phyloP scores from a whole-genome alignment of 2,329 filamentous ascomycete genomes.

The Stagonosporopsis cucurbitacearum region DNA sequence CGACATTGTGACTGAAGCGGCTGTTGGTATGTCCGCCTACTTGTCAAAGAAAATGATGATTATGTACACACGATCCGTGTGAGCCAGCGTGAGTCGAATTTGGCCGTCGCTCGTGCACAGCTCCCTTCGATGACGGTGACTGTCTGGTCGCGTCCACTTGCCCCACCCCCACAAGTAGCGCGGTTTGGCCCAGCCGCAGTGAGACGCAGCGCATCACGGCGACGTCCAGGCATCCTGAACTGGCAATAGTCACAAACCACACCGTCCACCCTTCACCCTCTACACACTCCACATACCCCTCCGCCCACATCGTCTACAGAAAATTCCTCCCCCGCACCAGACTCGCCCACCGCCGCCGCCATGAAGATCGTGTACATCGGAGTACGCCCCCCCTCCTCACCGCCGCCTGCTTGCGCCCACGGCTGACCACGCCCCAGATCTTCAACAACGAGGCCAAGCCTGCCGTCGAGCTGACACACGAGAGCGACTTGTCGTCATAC shows the following conservation, averaged over 20 bases:
- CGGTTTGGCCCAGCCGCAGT: conserved; percentile 22
- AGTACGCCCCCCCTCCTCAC: conserved; percentile 60
- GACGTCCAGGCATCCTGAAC: conserved; percentile 7
- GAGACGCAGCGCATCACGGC: conserved; percentile 9
- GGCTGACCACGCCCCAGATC: conserved; percentile 63
- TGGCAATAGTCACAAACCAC: neutral
- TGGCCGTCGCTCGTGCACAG: conserved; percentile 10
- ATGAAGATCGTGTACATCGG: conserved; percentile 93
- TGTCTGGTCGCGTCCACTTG: conserved; percentile 26
- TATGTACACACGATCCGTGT: neutral
- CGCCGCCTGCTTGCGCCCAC: conserved; percentile 17
- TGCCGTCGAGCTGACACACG: conserved; percentile 75
- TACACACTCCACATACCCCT: neutral
- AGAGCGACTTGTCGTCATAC: conserved; percentile 79
- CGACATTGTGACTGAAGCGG: conserved; percentile 40
- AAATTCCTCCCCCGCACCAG: neutral
- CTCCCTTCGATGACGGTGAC: conserved; percentile 26
- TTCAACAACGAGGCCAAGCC: conserved; percentile 80
- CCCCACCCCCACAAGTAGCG: conserved; percentile 33
- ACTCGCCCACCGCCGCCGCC: conserved; percentile 32
- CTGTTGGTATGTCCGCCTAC: neutral
- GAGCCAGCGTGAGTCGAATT: conserved; percentile 11
- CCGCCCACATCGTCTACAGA: neutral
- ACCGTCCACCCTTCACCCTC: neutral
- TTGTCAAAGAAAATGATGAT: neutral